Evolutionary conservation across 2,329 filamentous ascomycete genomes (phyloP), one percentile per base, ranked within the genome.

Genomic region (Immersiporthe knoxdaviesiana): DNA sequence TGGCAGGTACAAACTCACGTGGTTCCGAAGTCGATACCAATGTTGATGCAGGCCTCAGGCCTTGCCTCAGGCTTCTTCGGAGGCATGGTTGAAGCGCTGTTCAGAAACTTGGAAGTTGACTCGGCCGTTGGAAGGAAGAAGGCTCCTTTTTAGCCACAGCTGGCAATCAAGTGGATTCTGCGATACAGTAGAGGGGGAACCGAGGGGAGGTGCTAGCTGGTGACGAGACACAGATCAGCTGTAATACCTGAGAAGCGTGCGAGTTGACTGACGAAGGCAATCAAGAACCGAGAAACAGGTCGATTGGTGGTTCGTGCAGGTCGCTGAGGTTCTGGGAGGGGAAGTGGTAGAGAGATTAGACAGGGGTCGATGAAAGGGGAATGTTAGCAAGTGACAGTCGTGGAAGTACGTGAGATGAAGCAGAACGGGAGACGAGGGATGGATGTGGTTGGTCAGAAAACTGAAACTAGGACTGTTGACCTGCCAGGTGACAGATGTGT

Each of bases 21-120:
- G 16, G 54, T 58, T 8, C 82, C 83, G 60, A 85, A 84, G 52
- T 84, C 83, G 8, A 85, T 77, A 0, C 82, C 80, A 2, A 84
- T 72, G 24, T 82, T 71, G 1, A 83, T 74, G 18, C 12, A 62
- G 11, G 37, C 21, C 18, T 24, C 21, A 27, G 56, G 18, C 16
- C n/a, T 24, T n/a, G 47, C n/a, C n/a, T 52, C 8, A 52, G n/a
- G 24, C 21, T 24, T 52, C 47, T 52, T 52, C 47, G n/a, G 7
- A 3, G 21, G 47, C 47, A 52, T 52, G 47, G n/a, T 24, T 14
- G 1, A 10, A 27, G 12, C 10, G 47, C 1, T 24, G 2, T 52
- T n/a, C 10, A 7, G 16, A 8, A 24, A 21, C 10, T 4, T 32
- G 8, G n/a, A 30, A 35, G 16, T 8, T 24, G 21, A 4, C 18